These are phyloP conservation scores for Microbotryum scabiosae DNA, from an alignment of 1,284 basidiomycete species.

Conservation along the genomic window DNA sequence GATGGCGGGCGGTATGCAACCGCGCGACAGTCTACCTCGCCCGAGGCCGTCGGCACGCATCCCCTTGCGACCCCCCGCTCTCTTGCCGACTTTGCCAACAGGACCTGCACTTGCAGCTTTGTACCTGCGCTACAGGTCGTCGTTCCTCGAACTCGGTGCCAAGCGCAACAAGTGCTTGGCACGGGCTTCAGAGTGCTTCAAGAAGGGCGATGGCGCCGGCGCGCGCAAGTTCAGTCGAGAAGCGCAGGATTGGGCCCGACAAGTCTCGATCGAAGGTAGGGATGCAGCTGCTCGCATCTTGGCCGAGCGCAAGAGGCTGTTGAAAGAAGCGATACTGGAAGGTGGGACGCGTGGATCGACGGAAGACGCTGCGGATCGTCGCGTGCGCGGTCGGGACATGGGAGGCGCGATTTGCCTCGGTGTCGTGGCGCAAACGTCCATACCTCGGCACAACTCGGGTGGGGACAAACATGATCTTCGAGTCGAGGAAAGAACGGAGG, in stretches of 20 bases:
- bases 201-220: conserved; percentile 83
- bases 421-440: conserved; percentile 48
- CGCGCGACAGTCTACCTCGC: conserved; percentile 46
- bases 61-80: conserved; percentile 66
- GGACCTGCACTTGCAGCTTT: conserved; percentile 66
- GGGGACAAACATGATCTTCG: conserved; percentile 43
- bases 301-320: conserved; percentile 62
- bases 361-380: conserved; percentile 52
- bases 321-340: conserved; percentile 60
- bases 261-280: conserved; percentile 76
- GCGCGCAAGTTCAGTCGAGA: conserved; percentile 89
- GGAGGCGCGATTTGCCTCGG: conserved; percentile 78
- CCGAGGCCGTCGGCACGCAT: conserved; percentile 76
- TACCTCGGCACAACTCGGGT: conserved; percentile 3
- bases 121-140: conserved; percentile 78
- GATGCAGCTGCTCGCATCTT: conserved; percentile 67
- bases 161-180: conserved; percentile 91
- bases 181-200: conserved; percentile 88
- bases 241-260: conserved; percentile 82
- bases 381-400: conserved; percentile 62
- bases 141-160: conserved; percentile 80
- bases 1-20: conserved; percentile 21
- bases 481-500: conserved; percentile 74
- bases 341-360: conserved; percentile 20
- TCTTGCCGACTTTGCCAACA: conserved; percentile 80